These are phyloP conservation scores for Psophocarpus tetragonolobus DNA, from an alignment of 306 rosid genomes.

Conservation along the genomic window DNA sequence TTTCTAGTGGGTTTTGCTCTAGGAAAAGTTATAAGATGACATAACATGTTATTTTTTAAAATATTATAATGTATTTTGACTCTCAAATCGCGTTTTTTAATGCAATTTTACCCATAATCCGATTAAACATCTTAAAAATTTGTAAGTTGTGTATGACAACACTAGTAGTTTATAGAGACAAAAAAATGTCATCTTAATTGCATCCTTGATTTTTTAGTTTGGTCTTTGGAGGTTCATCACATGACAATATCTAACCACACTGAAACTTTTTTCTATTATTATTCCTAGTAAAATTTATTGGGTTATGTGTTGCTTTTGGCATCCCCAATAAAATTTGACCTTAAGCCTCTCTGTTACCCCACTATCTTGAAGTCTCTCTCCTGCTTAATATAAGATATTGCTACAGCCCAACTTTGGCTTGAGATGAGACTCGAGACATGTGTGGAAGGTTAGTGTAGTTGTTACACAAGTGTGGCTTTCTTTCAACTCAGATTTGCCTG, in stretches of 20 bases:
- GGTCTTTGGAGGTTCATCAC: constrained; percentile 50
- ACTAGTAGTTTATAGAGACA: not conserved
- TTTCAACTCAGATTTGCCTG: not conserved
- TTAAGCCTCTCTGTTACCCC: constrained; percentile 34
- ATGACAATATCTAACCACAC: constrained; percentile 50
- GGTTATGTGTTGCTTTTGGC: constrained; percentile 52
- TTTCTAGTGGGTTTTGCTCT: constrained; percentile 9
- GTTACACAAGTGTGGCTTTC: constrained; percentile 11
- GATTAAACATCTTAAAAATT: not conserved
- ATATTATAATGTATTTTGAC: not conserved
- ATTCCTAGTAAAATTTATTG: constrained; percentile 49
- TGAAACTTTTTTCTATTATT: constrained; percentile 26
- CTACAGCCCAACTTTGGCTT: constrained; percentile 26
- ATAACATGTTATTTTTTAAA: not conserved
- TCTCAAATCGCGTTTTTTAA: not conserved
- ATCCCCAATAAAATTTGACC: constrained; percentile 64
- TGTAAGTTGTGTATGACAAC: not conserved
- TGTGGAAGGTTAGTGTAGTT: constrained; percentile 23
- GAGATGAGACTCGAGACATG: constrained; percentile 26
- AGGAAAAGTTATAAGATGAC: not conserved
- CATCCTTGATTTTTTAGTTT: constrained; percentile 24
- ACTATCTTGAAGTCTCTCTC: constrained; percentile 12
- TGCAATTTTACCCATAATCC: not conserved
- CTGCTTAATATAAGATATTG: constrained; percentile 34
- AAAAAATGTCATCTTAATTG: not conserved